Evolutionary conservation across 805 yeast species (phyloP).

Genomic region (Nakazawaea sp.): DNA sequence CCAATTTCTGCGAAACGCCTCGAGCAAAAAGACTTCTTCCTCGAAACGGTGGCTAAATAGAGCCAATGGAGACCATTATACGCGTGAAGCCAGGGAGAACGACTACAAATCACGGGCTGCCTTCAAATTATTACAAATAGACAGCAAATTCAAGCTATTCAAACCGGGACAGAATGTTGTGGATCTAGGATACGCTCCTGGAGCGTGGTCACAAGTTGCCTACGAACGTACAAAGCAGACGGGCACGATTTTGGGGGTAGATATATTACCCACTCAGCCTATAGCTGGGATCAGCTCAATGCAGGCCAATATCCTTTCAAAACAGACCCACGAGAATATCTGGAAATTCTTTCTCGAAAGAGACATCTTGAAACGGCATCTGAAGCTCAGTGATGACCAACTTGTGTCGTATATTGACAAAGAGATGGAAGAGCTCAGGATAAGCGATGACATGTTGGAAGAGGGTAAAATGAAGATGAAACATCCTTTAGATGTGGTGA

Average conservation of each 20-base stretch:
- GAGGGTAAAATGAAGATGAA: slow-evolving; percentile 5
- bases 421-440: slow-evolving; percentile 16
- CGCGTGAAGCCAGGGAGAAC: slow-evolving; percentile 56
- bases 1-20: neutral
- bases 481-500: slow-evolving; percentile 53
- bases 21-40: slow-evolving; percentile 30
- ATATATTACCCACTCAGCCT: slow-evolving; percentile 71
- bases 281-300: slow-evolving; percentile 74
- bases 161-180: slow-evolving; percentile 48
- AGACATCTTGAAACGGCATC: slow-evolving; percentile 13
- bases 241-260: slow-evolving; percentile 72
- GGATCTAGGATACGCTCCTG: slow-evolving; percentile 91
- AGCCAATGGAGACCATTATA: slow-evolving; percentile 56
- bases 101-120: slow-evolving; percentile 85
- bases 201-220: slow-evolving; percentile 91
- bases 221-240: slow-evolving; percentile 38
- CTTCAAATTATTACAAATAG: slow-evolving; percentile 72
- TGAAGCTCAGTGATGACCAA: slow-evolving; percentile 13
- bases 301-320: slow-evolving; percentile 83
- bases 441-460: slow-evolving; percentile 11
- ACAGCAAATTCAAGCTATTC: slow-evolving; percentile 57
- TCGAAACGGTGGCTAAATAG: slow-evolving; percentile 73
- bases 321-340: slow-evolving; percentile 52
- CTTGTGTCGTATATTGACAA: slow-evolving; percentile 22
- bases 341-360: slow-evolving; percentile 37